These are phyloP conservation scores for Simmondsia chinensis DNA, from an alignment of 148 eudicot genomes.

Conservation along the genomic window DNA sequence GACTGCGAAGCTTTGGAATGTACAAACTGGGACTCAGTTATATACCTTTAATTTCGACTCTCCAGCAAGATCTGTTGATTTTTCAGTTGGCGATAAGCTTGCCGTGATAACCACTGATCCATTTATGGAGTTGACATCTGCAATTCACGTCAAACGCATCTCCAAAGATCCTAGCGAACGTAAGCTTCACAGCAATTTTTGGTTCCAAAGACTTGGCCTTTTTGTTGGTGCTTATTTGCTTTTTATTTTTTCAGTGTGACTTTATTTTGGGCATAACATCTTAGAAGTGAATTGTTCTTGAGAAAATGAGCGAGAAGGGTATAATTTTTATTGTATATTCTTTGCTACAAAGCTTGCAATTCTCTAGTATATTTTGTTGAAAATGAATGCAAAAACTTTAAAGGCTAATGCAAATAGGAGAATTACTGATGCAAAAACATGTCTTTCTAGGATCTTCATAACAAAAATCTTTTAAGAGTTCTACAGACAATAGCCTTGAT, in stretches of 20 bases:
- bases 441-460: too few relatives aligned
- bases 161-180: conserved; percentile 63
- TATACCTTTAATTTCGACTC: conserved; percentile 66
- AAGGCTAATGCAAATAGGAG: too few relatives aligned
- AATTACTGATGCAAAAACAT: too few relatives aligned
- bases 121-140: conserved; percentile 68
- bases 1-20: conserved; percentile 84
- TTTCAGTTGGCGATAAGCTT: conserved; percentile 67
- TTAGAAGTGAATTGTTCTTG: too few relatives aligned
- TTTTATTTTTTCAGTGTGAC: neutral
- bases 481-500: too few relatives aligned
- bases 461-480: too few relatives aligned
- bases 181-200: conserved; percentile 21
- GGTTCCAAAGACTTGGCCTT: neutral
- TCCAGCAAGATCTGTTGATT: conserved; percentile 80
- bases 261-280: neutral
- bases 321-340: too few relatives aligned
- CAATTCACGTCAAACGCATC: conserved; percentile 76
- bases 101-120: conserved; percentile 87
- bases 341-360: too few relatives aligned
- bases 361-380: too few relatives aligned
- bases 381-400: too few relatives aligned
- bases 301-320: too few relatives aligned
- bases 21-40: conserved; percentile 51
- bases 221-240: too few relatives aligned